Evolutionary conservation across 345 rosid species (phyloP).

Genomic region (Eutrema japonicum): DNA sequence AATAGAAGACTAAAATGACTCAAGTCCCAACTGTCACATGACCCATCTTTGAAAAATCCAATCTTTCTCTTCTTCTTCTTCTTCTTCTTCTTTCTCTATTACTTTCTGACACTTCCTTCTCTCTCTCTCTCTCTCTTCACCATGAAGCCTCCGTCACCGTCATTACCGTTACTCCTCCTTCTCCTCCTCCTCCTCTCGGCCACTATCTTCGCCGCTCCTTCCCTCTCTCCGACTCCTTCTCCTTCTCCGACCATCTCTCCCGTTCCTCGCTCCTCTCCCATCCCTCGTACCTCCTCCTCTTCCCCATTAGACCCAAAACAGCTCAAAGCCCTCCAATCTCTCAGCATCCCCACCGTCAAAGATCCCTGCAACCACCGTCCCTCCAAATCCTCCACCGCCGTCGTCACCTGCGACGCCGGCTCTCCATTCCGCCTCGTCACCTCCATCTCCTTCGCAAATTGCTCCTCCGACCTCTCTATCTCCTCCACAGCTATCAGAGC

Average conservation of each 20-base stretch:
- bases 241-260: constrained; percentile 38
- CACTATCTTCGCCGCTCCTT: constrained; percentile 41
- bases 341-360: constrained; percentile 64
- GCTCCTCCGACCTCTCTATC: constrained; percentile 66
- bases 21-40: constrained; percentile 46
- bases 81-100: constrained; percentile 27
- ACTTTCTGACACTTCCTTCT: constrained; percentile 36
- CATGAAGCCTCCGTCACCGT: constrained; percentile 51
- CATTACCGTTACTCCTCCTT: constrained; percentile 45
- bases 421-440: constrained; percentile 77
- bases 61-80: constrained; percentile 25
- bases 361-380: constrained; percentile 70
- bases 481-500: constrained; percentile 72
- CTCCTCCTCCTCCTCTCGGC: constrained; percentile 40
- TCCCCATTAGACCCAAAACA: constrained; percentile 82
- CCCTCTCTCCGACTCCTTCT: constrained; percentile 44
- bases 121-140: constrained; percentile 39
- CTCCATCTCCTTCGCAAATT: constrained; percentile 76
- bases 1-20: constrained; percentile 22
- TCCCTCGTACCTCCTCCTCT: constrained; percentile 35
- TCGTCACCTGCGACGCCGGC: constrained; percentile 60
- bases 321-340: constrained; percentile 70
- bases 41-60: constrained; percentile 44
- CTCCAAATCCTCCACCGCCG: constrained; percentile 52
- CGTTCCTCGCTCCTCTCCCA: constrained; percentile 24